phyloP scores from a whole-genome alignment of 495 filamentous ascomycete species.

The Daldinia loculata region DNA sequence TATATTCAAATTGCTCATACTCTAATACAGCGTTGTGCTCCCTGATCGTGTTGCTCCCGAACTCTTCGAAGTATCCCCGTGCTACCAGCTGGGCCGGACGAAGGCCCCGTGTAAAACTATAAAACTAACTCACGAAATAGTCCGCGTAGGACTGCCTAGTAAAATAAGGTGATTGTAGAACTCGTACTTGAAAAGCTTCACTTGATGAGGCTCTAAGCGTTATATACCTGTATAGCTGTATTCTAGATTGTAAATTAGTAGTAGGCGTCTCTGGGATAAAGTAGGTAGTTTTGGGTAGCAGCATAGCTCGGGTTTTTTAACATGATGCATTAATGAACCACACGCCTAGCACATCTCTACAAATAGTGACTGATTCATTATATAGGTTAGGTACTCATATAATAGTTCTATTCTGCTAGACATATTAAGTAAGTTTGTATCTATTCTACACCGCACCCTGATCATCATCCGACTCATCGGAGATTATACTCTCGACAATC shows the following conservation, averaged over 20 bases:
- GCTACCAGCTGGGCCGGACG: neutral
- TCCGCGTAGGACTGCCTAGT: neutral
- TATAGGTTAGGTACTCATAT: neutral
- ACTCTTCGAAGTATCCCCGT: constrained; percentile 8
- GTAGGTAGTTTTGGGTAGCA: neutral
- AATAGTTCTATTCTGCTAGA: constrained; percentile 1
- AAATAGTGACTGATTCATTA: neutral
- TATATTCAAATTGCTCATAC: constrained; percentile 38
- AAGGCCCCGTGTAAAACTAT: neutral
- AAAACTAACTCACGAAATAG: neutral
- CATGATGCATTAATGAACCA: neutral
- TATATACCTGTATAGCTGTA: neutral
- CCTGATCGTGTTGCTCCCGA: neutral
- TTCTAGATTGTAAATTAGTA: neutral
- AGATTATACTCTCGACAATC: constrained; percentile 72
- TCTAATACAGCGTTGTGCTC: constrained; percentile 33
- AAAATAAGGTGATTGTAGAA: neutral
- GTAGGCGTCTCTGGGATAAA: neutral
- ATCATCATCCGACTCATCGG: constrained; percentile 43
- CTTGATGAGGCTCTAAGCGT: neutral
- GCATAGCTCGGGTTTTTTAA: neutral
- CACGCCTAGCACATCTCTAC: neutral
- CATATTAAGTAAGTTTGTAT: neutral
- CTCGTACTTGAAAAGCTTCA: neutral
- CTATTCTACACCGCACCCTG: constrained; percentile 4